These are phyloP conservation scores for Beta corolliflora DNA, from an alignment of 179 eudicot species.

Conservation along the genomic window DNA sequence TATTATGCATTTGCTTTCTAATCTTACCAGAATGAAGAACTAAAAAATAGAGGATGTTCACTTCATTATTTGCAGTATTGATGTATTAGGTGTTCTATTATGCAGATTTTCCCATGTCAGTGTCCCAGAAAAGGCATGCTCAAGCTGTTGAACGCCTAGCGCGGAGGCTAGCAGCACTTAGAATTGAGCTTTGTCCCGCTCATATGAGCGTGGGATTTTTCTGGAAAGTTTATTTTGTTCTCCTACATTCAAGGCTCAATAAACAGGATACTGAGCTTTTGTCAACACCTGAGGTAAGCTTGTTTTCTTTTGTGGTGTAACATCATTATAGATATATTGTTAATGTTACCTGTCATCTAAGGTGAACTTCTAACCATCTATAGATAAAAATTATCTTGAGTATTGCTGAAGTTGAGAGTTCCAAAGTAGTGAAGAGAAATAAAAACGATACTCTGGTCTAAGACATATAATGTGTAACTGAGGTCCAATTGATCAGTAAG, in stretches of 20 bases:
- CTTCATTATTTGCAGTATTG: neutral
- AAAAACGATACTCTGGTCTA: neutral
- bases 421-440: neutral
- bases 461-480: neutral
- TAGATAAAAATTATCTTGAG: neutral
- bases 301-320: neutral
- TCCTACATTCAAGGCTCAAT: conserved; percentile 71
- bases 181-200: conserved; percentile 82
- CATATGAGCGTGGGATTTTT: conserved; percentile 76
- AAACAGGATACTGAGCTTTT: conserved; percentile 63
- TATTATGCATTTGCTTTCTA: neutral
- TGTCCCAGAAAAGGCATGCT: conserved; percentile 74
- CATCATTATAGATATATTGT: neutral
- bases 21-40: neutral
- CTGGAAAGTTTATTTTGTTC: conserved; percentile 91
- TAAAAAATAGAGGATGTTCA: neutral
- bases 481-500: neutral
- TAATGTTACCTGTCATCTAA: neutral
- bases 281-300: conserved; percentile 72
- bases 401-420: neutral
- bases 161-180: conserved; percentile 71
- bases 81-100: conserved; percentile 2
- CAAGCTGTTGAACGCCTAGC: conserved; percentile 67
- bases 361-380: neutral
- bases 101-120: conserved; percentile 75